A percentile compares a stretch with the other conserved stretches of the same genome.
These are phyloP conservation scores for Cicer arietinum DNA, from an alignment of 306 rosid genomes.

Conservation along the genomic window DNA sequence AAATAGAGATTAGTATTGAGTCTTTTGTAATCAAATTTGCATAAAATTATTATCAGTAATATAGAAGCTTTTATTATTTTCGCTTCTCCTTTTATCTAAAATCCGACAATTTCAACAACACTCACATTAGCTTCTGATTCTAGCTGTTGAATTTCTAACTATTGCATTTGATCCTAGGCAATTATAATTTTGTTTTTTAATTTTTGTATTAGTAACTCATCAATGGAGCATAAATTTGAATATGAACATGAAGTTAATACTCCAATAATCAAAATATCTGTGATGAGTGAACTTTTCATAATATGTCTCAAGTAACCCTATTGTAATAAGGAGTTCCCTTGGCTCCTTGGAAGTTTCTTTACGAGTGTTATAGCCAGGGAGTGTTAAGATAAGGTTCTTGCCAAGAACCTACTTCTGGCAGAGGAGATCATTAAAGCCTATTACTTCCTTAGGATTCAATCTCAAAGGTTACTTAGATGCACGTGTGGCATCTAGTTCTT, in stretches of 20 bases:
- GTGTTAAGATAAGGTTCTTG: slow-evolving; percentile 29
- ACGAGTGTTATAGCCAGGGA: slow-evolving; percentile 2
- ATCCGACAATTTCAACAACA: too few species aligned
- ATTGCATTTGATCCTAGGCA: slow-evolving; percentile 19
- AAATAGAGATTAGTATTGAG: too few species aligned
- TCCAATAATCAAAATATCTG: slow-evolving; percentile 32
- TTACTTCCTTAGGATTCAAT: slow-evolving; percentile 16
- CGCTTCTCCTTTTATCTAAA: too few species aligned
- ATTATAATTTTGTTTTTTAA: neutral
- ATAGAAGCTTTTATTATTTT: too few species aligned
- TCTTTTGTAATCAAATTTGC: too few species aligned
- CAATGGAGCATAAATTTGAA: slow-evolving; percentile 27
- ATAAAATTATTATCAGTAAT: too few species aligned
- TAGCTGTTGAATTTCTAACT: slow-evolving; percentile 31
- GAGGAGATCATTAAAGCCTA: slow-evolving; percentile 3
- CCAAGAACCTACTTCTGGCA: slow-evolving; percentile 9
- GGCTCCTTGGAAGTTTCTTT: neutral
- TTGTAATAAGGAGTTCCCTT: slow-evolving; percentile 13
- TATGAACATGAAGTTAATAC: slow-evolving; percentile 33
- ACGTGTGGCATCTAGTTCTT: neutral
- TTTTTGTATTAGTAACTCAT: slow-evolving; percentile 17
- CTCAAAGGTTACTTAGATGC: slow-evolving; percentile 26
- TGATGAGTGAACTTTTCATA: slow-evolving; percentile 16
- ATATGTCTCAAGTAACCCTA: slow-evolving; percentile 28
- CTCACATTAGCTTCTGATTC: slow-evolving; percentile 32